A percentile compares a stretch with the other conserved stretches of the same genome.
These are phyloP conservation scores for Fraxinus floribunda DNA, from an alignment of 305 asterid species.

Conservation along the genomic window DNA sequence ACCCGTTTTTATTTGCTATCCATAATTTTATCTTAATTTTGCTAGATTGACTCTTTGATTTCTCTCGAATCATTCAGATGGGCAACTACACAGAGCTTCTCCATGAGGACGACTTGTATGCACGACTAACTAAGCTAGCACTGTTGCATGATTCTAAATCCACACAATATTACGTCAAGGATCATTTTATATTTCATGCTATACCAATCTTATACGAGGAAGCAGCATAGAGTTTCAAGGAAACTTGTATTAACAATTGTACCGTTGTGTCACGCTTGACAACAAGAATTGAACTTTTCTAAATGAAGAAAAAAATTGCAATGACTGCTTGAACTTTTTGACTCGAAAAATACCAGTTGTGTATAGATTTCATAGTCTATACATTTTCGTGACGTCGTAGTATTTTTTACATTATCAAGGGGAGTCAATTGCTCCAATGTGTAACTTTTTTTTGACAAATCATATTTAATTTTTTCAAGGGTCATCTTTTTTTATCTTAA, in stretches of 20 bases:
- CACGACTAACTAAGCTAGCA: slow-evolving; percentile 45
- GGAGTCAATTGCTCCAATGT: not conserved
- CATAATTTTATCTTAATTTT: too few species aligned
- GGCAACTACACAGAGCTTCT: too few species aligned
- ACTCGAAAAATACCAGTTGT: slow-evolving; percentile 11
- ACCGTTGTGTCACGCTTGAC: not conserved
- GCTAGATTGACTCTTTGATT: too few species aligned
- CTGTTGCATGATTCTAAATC: slow-evolving; percentile 47
- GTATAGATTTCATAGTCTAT: not conserved
- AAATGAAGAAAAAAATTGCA: slow-evolving; percentile 10
- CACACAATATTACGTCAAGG: not conserved
- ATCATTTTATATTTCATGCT: slow-evolving; percentile 8
- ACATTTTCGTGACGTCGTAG: not conserved
- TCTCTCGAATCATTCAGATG: too few species aligned
- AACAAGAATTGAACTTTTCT: slow-evolving; percentile 8
- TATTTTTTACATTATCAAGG: not conserved
- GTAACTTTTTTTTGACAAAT: not conserved
- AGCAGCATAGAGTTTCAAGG: not conserved
- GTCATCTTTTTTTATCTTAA: not conserved
- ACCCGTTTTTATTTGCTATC: too few species aligned
- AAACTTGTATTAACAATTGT: not conserved
- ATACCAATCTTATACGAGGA: not conserved
- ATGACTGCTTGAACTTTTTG: slow-evolving; percentile 27
- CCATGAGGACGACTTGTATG: too few species aligned
- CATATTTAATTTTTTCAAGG: not conserved